Evolutionary conservation across 1,139 yeast species (phyloP).

Genomic region (Hyphopichia pseudoburtonii): DNA sequence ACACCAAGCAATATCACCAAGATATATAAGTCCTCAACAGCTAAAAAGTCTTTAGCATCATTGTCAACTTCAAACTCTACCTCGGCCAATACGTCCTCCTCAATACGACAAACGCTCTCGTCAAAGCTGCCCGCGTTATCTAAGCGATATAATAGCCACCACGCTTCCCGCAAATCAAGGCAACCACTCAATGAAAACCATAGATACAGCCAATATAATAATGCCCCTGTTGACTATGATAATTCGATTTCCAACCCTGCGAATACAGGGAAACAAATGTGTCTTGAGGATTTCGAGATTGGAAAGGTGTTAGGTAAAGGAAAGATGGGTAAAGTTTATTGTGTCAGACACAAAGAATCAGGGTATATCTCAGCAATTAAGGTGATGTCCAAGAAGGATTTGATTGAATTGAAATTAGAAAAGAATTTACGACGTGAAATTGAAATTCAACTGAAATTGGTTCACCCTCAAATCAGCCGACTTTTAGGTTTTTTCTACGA

Average conservation of each 20-base stretch:
- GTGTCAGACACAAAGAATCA: slow-evolving; percentile 72
- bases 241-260: not conserved
- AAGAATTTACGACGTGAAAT: slow-evolving; percentile 87
- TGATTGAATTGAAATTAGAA: slow-evolving; percentile 75
- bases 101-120: slow-evolving; percentile 3
- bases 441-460: slow-evolving; percentile 78
- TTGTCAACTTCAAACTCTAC: too few species aligned
- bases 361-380: slow-evolving; percentile 89
- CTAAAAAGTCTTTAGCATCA: too few species aligned
- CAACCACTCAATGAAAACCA: too few species aligned
- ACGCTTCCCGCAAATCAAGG: not conserved
- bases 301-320: slow-evolving; percentile 93
- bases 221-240: not conserved
- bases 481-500: slow-evolving; percentile 87
- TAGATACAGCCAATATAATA: too few species aligned
- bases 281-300: slow-evolving; percentile 72
- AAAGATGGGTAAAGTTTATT: slow-evolving; percentile 88
- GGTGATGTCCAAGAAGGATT: slow-evolving; percentile 82
- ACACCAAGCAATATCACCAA: not conserved
- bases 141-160: slow-evolving; percentile 2
- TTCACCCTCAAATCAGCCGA: slow-evolving; percentile 78
- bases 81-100: slow-evolving; percentile 1
- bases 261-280: slow-evolving; percentile 8
- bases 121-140: slow-evolving; percentile 4
- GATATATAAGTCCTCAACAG: slow-evolving; percentile 10